Evolutionary conservation across 192 early-diverging fungal species (phyloP).

Genomic region (Rhizophagus sp.): DNA sequence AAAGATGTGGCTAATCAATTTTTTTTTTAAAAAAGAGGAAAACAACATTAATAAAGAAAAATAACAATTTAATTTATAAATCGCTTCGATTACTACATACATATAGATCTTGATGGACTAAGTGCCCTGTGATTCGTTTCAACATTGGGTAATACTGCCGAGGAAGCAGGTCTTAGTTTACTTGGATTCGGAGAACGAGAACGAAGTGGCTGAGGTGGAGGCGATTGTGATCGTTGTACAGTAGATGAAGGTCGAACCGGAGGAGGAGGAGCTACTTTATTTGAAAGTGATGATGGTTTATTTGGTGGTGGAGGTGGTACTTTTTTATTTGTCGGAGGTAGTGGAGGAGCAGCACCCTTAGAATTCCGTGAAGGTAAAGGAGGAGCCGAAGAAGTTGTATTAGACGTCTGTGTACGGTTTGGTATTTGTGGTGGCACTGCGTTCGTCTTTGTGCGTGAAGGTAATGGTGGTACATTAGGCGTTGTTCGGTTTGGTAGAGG

Average conservation of each 20-base stretch:
- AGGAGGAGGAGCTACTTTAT: conserved; percentile 28
- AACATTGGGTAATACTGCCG: not conserved
- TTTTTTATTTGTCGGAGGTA: conserved; percentile 24
- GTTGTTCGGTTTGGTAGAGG: conserved; percentile 21
- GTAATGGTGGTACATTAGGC: conserved; percentile 32
- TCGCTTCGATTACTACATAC: not conserved
- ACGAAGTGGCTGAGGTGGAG: conserved; percentile 20
- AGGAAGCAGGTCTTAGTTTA: conserved; percentile 31
- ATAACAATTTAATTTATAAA: not conserved
- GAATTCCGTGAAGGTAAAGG: not conserved
- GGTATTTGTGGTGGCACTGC: conserved; percentile 31
- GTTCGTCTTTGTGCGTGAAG: conserved; percentile 30
- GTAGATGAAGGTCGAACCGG: conserved; percentile 1
- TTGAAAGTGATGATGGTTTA: conserved; percentile 31
- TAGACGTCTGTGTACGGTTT: not conserved
- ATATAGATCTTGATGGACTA: not conserved
- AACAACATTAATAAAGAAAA: conserved; percentile 10
- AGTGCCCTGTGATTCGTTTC: not conserved
- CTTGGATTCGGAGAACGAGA: conserved; percentile 25
- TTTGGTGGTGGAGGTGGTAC: conserved; percentile 32
- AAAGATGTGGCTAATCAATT: not conserved
- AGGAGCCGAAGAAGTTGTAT: not conserved
- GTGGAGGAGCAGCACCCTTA: not conserved
- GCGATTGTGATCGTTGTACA: conserved; percentile 14
- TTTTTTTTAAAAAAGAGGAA: not conserved